Evolutionary conservation across 2,329 filamentous ascomycete species (phyloP).

Genomic region (Cladophialophora bantiana): DNA sequence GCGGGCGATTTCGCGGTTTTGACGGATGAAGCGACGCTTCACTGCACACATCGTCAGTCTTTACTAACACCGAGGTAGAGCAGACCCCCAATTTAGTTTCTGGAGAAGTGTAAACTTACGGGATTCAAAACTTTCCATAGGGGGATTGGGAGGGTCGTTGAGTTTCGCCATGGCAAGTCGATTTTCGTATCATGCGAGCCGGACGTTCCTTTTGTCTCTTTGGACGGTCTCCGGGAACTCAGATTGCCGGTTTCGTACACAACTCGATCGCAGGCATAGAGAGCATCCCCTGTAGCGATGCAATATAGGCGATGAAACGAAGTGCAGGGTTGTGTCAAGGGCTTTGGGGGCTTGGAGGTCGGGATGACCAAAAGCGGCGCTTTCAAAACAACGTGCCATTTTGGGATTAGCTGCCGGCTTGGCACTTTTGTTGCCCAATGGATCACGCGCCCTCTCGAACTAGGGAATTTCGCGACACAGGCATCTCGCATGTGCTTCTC

Average conservation of each 20-base stretch:
- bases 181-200: not conserved
- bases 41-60: conserved; percentile 51
- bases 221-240: not conserved
- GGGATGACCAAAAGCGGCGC: conserved; percentile 4
- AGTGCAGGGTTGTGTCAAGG: conserved; percentile 5
- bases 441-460: not conserved
- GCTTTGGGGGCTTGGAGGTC: not conserved
- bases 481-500: not conserved
- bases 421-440: not conserved
- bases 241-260: not conserved
- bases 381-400: conserved; percentile 18
- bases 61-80: conserved; percentile 1
- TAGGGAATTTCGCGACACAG: conserved; percentile 3
- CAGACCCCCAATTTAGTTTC: not conserved
- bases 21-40: conserved; percentile 69
- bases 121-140: conserved; percentile 56
- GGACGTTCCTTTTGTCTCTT: not conserved
- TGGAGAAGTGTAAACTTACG: conserved; percentile 46
- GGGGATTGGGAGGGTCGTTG: conserved; percentile 53
- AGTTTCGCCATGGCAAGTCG: conserved; percentile 54
- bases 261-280: not conserved
- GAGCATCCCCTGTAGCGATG: conserved; percentile 5
- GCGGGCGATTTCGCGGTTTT: conserved; percentile 71
- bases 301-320: conserved; percentile 8
- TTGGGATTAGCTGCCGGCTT: not conserved